Base-by-base conservation (phyloP, 495 filamentous ascomycete genomes). In the Neurospora sp. region DNA sequence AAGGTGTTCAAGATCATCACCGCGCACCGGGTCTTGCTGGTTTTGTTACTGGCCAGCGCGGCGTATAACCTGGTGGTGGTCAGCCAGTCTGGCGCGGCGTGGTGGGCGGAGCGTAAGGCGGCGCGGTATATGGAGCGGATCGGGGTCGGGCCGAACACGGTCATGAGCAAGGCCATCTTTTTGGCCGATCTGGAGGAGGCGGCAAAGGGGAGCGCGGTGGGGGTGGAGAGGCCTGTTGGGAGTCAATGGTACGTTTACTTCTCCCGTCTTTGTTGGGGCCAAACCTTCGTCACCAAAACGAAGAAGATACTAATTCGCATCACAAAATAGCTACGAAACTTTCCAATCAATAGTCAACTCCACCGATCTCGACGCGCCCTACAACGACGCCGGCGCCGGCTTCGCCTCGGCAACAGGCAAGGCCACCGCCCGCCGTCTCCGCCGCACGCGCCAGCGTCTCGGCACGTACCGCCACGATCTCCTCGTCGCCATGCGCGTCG, bases 401-500 rank as follows among this genome's bases (percentile, higher is more conserved):
- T 82, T 88, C 21, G 77, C 78, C 8, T 84, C 83, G 66, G 77
- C 82, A 6, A 81, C 89, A 36, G 88, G 88, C 72, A 87, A 86
- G 72, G 86, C 88, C 21, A 88, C 90, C 34, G 88, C 88, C 7
- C 87, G 85, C 10, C 89, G 93, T 3, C 85, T 97, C 39, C 87
- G 91, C 38, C 88, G 90, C 71, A 94, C 93, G 17, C 87, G 94
- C 7, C 91, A 96, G 82, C 87, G 90, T 40, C 88, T 99, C 3
- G 96, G 92, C 11, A 81, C 87, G 15, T 95, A 97, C 80, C 88
- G 96, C n/a, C 93, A 99, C 78, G 93, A 98, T 77, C 85, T 98
- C 28, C 84, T 98, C 2, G 94, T 99, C 6, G 94, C 94, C 19
- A 88, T 98, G 83, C 90, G 94, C 7, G 88, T 98, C 4, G 90